Base-by-base conservation (phyloP, 352 stramenopile genomes). In the Pythium grandisporangium region DNA sequence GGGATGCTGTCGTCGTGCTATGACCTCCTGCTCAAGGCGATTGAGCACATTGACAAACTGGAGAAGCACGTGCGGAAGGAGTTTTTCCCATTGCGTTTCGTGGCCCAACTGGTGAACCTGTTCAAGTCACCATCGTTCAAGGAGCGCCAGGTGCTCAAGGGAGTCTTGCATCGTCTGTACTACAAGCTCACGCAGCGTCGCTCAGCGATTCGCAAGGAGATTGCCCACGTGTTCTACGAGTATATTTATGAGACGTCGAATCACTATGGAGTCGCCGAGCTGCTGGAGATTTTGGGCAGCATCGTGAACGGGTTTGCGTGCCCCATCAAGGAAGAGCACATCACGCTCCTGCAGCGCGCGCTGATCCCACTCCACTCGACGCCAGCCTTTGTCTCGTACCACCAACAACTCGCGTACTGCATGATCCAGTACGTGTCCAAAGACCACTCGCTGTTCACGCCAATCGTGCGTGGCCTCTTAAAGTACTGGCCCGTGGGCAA, bases 181-280 rank as follows among this genome's bases (percentile, higher is more conserved):
- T 92, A 92, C 72, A 94, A 93, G 62, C 69, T 94, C 41, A 93
- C 79, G 44, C 77, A 94, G 61, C 82, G 80, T 26, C 78, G 82
- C 23, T 84, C 79, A 46, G 69, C 77, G 14, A 92, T 94, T 63
- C 76, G 82, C 38, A 86, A 87, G 55, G 76, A 90, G 55, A 93
- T 94, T 61, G 73, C 78, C 47, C 63, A 92, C 54, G 67, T 78
- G 45, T 92, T 94, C 50, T 93, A 90, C 66, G 78, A 88, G 73
- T 94, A 91, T 85, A 89, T 92, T 84, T 94, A 94, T 86, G 82
- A 94, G 72, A 88, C 64, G 23, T 80, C 63, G 60, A 90, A 88
- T 45, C 76, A 94, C 59, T 88, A 91, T 51, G 82, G 82, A 48
- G 76, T 94, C 44, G 79, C 79, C 22, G 82, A 94, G 58, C 57